phyloP scores from a whole-genome alignment of 768 basidiomycete species.

The Porpolomopsis calyptriformis region DNA sequence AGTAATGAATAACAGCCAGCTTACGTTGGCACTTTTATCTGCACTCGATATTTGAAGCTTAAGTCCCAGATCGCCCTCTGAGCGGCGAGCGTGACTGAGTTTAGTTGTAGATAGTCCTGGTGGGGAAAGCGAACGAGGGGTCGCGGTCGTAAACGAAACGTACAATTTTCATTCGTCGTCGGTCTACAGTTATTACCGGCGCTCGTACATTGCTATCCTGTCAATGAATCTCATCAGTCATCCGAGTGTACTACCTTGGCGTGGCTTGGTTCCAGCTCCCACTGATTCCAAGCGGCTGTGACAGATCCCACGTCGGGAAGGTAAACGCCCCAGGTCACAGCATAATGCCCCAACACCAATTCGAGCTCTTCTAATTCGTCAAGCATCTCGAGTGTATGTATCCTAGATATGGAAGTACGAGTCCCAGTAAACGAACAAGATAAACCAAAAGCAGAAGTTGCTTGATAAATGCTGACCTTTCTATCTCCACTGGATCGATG shows the following conservation, averaged over 20 bases:
- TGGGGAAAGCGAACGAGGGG: too few species aligned
- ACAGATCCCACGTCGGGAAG: slow-evolving; percentile 11
- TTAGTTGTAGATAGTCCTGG: too few species aligned
- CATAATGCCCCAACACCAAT: slow-evolving; percentile 82
- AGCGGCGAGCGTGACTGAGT: too few species aligned
- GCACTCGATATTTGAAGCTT: too few species aligned
- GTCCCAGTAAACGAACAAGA: not conserved
- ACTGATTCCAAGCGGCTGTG: slow-evolving; percentile 22
- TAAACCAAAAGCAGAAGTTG: not conserved
- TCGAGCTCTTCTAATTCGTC: slow-evolving; percentile 95
- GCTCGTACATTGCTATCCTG: too few species aligned
- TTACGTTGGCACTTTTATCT: too few species aligned
- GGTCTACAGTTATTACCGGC: too few species aligned
- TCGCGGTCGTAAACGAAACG: too few species aligned
- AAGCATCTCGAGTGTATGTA: slow-evolving; percentile 72
- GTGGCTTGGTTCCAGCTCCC: slow-evolving; percentile 26
- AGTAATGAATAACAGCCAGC: too few species aligned
- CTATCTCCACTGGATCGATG: slow-evolving; percentile 39
- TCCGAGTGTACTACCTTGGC: not conserved
- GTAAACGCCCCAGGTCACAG: slow-evolving; percentile 61
- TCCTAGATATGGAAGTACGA: slow-evolving; percentile 31
- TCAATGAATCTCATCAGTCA: too few species aligned
- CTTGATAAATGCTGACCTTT: slow-evolving; percentile 38
- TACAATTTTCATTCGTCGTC: too few species aligned
- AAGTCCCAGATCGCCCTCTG: too few species aligned